phyloP scores from a whole-genome alignment of 2,329 filamentous ascomycete species.

The Verticillium nonalfalfae region DNA sequence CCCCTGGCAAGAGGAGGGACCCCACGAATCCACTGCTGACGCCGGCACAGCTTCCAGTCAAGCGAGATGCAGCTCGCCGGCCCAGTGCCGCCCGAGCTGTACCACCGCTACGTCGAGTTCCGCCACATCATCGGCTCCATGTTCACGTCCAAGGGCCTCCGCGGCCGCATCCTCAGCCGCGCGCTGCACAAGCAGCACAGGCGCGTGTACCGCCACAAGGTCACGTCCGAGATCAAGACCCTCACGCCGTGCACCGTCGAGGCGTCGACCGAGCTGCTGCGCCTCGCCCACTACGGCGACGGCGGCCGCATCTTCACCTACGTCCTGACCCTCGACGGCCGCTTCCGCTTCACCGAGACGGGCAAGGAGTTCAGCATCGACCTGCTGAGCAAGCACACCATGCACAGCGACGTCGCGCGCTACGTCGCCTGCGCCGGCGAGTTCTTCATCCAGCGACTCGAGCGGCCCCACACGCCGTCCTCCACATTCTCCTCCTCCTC shows the following conservation, averaged over 20 bases:
- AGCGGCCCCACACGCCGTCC: slow-evolving; percentile 27
- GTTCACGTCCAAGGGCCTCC: slow-evolving; percentile 72
- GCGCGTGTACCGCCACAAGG: slow-evolving; percentile 86
- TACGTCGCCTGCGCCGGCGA: slow-evolving; percentile 92
- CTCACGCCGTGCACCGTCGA: slow-evolving; percentile 62
- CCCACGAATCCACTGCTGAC: background rate
- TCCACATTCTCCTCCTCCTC: background rate
- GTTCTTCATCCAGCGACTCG: slow-evolving; percentile 75
- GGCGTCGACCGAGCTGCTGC: slow-evolving; percentile 76
- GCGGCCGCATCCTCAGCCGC: slow-evolving; percentile 74
- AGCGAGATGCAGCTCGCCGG: slow-evolving; percentile 84
- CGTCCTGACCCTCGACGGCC: slow-evolving; percentile 78
- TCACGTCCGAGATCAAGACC: slow-evolving; percentile 23
- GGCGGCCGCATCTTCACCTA: slow-evolving; percentile 88
- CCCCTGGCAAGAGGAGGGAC: too few relatives aligned
- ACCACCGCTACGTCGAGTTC: slow-evolving; percentile 92
- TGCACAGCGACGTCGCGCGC: slow-evolving; percentile 88
- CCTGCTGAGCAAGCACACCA: slow-evolving; percentile 88
- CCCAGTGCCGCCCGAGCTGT: slow-evolving; percentile 72
- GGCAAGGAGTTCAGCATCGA: slow-evolving; percentile 95
- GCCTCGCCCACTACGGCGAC: slow-evolving; percentile 79
- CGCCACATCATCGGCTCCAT: slow-evolving; percentile 83
- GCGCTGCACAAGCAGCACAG: slow-evolving; percentile 86
- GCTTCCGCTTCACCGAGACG: slow-evolving; percentile 89
- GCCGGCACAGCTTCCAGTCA: slow-evolving; percentile 70